phyloP scores from a whole-genome alignment of 345 rosid genomes.

The Leavenworthia alabamica region DNA sequence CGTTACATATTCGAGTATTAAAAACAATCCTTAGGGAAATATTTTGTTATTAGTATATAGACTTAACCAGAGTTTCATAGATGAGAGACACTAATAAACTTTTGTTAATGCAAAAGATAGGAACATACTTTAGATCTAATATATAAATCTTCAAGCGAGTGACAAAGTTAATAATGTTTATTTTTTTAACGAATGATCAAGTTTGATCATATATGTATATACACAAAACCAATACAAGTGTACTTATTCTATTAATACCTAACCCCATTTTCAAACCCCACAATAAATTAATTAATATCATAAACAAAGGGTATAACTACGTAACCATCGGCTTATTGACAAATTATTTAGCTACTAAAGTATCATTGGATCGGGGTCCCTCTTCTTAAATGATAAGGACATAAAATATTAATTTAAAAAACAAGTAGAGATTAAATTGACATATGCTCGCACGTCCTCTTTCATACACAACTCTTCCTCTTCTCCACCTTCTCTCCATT shows the following conservation, averaged over 20 bases:
- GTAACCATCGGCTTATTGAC: conserved; percentile 29
- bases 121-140: conserved; percentile 16
- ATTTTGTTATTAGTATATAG: background rate
- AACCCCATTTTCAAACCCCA: conserved; percentile 28
- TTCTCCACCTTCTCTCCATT: conserved; percentile 35
- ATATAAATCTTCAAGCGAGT: no score
- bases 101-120: conserved; percentile 17
- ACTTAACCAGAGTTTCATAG: background rate
- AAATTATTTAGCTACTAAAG: conserved; percentile 17
- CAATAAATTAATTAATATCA: no score
- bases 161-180: no score
- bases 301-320: conserved; percentile 32
- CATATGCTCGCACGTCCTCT: conserved; percentile 36
- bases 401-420: conserved; percentile 11
- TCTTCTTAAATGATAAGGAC: conserved; percentile 28
- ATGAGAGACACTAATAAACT: conserved; percentile 13
- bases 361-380: no score
- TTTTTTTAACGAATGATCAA: no score
- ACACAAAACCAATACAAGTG: conserved; percentile 20
- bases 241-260: conserved; percentile 29
- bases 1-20: background rate
- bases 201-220: no score
- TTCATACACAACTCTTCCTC: conserved; percentile 35
- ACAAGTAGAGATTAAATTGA: conserved; percentile 31
- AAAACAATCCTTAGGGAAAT: background rate